Evolutionary conservation across 2,329 filamentous ascomycete species (phyloP), one percentile per base, ranked within the genome.

Genomic region (Akanthomyces lecanii): DNA sequence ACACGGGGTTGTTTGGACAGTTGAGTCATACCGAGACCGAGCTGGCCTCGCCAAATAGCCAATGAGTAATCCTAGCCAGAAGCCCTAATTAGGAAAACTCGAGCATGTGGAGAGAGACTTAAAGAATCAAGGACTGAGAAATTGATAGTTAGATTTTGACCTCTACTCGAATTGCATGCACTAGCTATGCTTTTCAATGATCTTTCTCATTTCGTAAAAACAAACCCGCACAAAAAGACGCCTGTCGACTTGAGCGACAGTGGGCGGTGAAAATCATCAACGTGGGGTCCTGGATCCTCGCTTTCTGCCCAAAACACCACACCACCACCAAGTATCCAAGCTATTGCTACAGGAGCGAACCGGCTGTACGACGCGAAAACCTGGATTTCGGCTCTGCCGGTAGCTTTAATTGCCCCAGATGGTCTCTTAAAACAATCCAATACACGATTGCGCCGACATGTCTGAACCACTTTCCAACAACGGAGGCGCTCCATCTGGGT

Each of bases 391-490:
- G 51, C 50, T 54, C 28, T 28, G 23, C 33, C 33, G 61, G 57
- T 44, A 52, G 36, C 33, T 44, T 55, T 42, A 30, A 55, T 51
- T 12, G 62, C 62, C 62, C 62, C 62, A 61, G 51, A 64, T 64
- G 62, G 42, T 61, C 52, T 21, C 57, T 25, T 63, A 52, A 52
- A 4, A 8, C 11, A 4, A 18, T 16, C 23, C 7, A 30, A 40
- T 25, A 52, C 36, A 58, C 36, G 21, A 58, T 58, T 52, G 61
- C 47, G 38, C 66, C 71, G 70, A 65, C 65, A 77, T 77, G 75
- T 75, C 75, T 72, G 72, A 76, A 69, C 63, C 69, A 62, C 66
- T 67, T 61, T 67, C 67, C 67, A 70, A 84, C 81, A 81, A 79
- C 79, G 77, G 79, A 63, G 70, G 68, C 67, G 55, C 66, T 56